Evolutionary conservation across 805 yeast genomes (phyloP).

Genomic region (Saccharomycopsis fibuligera): DNA sequence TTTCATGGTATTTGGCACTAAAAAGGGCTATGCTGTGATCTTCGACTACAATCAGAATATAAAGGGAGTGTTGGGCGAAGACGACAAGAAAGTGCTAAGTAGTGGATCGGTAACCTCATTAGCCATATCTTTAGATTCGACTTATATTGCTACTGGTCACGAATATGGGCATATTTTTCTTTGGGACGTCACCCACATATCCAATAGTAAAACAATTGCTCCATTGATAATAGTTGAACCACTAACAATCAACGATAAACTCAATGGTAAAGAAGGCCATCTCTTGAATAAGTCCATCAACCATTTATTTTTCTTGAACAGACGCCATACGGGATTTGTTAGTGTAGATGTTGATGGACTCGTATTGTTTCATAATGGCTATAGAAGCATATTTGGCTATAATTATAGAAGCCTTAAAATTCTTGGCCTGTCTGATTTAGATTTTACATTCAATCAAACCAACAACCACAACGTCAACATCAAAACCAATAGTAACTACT

Average conservation of each 20-base stretch:
- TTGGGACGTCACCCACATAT: conserved; percentile 50
- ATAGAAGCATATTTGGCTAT: conserved; percentile 46
- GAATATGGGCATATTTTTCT: conserved; percentile 55
- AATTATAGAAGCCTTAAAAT: conserved; percentile 29
- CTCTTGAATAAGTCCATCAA: conserved; percentile 33
- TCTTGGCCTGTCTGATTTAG: conserved; percentile 38
- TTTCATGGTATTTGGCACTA: conserved; percentile 61
- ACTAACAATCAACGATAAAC: conserved; percentile 30
- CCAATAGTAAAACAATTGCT: conserved; percentile 27
- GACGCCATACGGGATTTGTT: conserved; percentile 48
- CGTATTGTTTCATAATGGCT: conserved; percentile 58
- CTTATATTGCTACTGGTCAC: conserved; percentile 64
- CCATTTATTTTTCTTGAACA: conserved; percentile 42
- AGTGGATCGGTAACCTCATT: conserved; percentile 49
- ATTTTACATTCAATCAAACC: not conserved
- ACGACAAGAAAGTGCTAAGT: conserved; percentile 26
- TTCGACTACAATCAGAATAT: conserved; percentile 66
- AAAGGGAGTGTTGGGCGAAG: conserved; percentile 35
- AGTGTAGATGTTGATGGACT: conserved; percentile 52
- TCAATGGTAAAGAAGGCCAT: conserved; percentile 32
- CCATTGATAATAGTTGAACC: conserved; percentile 23
- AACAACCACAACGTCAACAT: conserved; percentile 13
- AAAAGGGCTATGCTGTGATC: conserved; percentile 54
- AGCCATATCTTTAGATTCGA: conserved; percentile 60
- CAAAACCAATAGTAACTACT: conserved; percentile 24